phyloP scores from a whole-genome alignment of 108 stramenopile species.

The Nitzschia putrida region DNA sequence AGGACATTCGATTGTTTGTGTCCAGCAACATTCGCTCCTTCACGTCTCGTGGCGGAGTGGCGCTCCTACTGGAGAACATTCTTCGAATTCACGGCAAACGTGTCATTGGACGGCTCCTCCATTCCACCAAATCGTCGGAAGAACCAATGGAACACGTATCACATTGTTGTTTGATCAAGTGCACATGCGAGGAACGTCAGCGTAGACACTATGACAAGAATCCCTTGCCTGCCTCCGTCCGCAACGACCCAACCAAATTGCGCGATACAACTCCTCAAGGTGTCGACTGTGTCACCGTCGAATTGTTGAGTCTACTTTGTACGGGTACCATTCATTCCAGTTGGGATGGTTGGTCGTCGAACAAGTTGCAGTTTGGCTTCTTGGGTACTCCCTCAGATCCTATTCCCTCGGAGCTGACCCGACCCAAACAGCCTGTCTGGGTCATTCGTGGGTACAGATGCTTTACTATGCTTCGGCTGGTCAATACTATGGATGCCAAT shows the following conservation, averaged over 20 bases:
- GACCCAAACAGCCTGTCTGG: slow-evolving; percentile 74
- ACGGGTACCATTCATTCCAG: slow-evolving; percentile 51
- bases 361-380: slow-evolving; percentile 64
- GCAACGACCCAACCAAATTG: slow-evolving; percentile 25
- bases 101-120: slow-evolving; percentile 32
- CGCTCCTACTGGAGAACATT: slow-evolving; percentile 78
- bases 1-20: slow-evolving; percentile 70
- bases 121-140: background rate
- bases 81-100: slow-evolving; percentile 63
- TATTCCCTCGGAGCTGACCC: slow-evolving; percentile 40
- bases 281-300: slow-evolving; percentile 54
- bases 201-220: slow-evolving; percentile 17
- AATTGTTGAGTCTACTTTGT: slow-evolving; percentile 70
- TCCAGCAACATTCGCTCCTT: slow-evolving; percentile 57
- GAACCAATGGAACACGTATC: too few species aligned
- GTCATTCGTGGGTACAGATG: slow-evolving; percentile 61
- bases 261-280: slow-evolving; percentile 38
- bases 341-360: slow-evolving; percentile 62
- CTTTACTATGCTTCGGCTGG: slow-evolving; percentile 60
- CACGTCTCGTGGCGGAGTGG: slow-evolving; percentile 70
- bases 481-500: slow-evolving; percentile 31
- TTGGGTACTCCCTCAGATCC: slow-evolving; percentile 29
- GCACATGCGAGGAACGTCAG: slow-evolving; percentile 44
- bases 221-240: slow-evolving; percentile 8
- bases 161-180: slow-evolving; percentile 35